These are phyloP conservation scores for Blastocystis sp. DNA, from an alignment of 352 stramenopile genomes.

Conservation along the genomic window DNA sequence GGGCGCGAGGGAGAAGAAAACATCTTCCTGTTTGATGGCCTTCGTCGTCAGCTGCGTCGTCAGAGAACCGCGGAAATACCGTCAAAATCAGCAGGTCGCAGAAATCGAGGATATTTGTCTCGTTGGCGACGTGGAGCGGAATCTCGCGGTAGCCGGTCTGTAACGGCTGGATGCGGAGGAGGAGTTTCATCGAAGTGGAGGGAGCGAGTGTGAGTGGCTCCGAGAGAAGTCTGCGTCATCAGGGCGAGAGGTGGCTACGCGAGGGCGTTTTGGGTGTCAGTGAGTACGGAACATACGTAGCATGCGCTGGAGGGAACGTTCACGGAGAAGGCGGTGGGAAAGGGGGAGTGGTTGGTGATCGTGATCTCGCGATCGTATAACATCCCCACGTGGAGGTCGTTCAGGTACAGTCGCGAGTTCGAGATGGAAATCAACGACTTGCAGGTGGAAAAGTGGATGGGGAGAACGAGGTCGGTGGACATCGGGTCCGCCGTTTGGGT, in stretches of 20 bases:
- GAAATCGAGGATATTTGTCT: slow-evolving; percentile 35
- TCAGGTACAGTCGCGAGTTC: neutral
- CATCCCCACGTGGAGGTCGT: slow-evolving; percentile 30
- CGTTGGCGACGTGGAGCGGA: slow-evolving; percentile 11
- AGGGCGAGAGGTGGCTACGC: neutral
- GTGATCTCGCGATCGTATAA: slow-evolving; percentile 28
- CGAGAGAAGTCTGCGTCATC: neutral
- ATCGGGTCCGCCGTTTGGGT: neutral
- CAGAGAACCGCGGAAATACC: neutral
- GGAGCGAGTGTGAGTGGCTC: neutral
- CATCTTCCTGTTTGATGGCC: slow-evolving; percentile 35
- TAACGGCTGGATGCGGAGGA: slow-evolving; percentile 10
- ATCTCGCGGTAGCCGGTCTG: slow-evolving; percentile 29
- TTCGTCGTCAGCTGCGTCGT: slow-evolving; percentile 12
- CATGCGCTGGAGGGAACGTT: neutral
- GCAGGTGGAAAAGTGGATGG: slow-evolving; percentile 22
- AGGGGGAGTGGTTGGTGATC: neutral
- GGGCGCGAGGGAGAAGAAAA: slow-evolving; percentile 24
- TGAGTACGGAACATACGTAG: slow-evolving; percentile 25
- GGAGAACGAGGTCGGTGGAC: neutral
- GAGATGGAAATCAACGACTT: neutral
- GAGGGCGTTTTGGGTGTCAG: neutral
- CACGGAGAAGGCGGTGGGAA: slow-evolving; percentile 16
- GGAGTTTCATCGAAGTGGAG: neutral
- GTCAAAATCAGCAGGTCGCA: neutral